phyloP scores from a whole-genome alignment of 2,329 filamentous ascomycete genomes.

The Aureobasidium pullulans region DNA sequence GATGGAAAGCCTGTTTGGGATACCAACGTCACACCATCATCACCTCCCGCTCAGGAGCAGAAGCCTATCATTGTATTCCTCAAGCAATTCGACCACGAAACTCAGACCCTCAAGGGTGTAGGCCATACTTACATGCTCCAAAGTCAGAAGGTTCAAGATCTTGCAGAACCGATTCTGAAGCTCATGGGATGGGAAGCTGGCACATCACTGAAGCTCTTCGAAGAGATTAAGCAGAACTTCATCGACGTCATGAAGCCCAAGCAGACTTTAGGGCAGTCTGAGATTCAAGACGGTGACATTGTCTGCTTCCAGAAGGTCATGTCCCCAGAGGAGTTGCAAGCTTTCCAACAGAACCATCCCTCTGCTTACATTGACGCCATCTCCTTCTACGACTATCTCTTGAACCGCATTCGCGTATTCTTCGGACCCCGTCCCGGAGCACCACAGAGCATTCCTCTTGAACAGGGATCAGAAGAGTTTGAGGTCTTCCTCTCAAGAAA shows the following conservation, averaged over 20 bases:
- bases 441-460: constrained; percentile 27
- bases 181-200: constrained; percentile 82
- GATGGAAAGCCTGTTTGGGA: constrained; percentile 69
- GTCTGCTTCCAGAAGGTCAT: constrained; percentile 78
- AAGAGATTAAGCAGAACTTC: constrained; percentile 98
- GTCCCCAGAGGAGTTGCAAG: constrained; percentile 37
- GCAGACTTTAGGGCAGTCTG: constrained; percentile 78
- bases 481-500: constrained; percentile 75
- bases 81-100: constrained; percentile 79
- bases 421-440: constrained; percentile 58
- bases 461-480: constrained; percentile 56
- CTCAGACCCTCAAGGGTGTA: constrained; percentile 67
- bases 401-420: constrained; percentile 71
- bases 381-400: constrained; percentile 87
- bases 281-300: constrained; percentile 95
- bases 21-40: constrained; percentile 45
- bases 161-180: constrained; percentile 68
- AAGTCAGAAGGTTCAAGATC: constrained; percentile 79
- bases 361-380: constrained; percentile 58
- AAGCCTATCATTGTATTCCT: constrained; percentile 75
- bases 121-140: constrained; percentile 82
- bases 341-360: constrained; percentile 14
- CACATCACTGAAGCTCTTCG: constrained; percentile 66
- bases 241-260: constrained; percentile 92
- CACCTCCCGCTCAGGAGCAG: constrained; percentile 28